Percentiles rank a stretch among this genome's conserved stretches.
phyloP scores from a whole-genome alignment of 2,329 filamentous ascomycete species.

The Talaromyces sp. region DNA sequence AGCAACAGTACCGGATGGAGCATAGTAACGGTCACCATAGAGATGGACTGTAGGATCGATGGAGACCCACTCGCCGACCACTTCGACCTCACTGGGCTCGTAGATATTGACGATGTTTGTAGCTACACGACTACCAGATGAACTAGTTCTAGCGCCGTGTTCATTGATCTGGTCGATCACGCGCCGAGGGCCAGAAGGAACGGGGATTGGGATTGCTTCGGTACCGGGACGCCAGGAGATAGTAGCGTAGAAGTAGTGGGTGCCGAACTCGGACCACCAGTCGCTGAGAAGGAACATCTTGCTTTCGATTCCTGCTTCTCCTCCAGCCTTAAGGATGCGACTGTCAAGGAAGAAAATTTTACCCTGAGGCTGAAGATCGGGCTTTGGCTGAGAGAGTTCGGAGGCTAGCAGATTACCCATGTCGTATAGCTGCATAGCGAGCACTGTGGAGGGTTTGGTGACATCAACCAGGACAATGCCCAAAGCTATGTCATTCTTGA shows the following conservation, averaged over 20 bases:
- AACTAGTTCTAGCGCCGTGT: background rate
- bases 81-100: constrained; percentile 26
- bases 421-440: constrained; percentile 26
- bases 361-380: constrained; percentile 21
- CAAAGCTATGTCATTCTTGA: constrained; percentile 18
- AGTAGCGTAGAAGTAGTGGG: constrained; percentile 33
- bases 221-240: constrained; percentile 27
- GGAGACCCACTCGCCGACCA: constrained; percentile 21
- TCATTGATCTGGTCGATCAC: background rate
- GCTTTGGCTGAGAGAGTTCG: constrained; percentile 6
- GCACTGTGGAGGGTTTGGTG: constrained; percentile 17
- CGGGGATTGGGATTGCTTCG: background rate
- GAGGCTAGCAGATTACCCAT: constrained; percentile 22
- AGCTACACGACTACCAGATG: background rate
- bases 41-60: constrained; percentile 18
- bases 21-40: constrained; percentile 13
- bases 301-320: constrained; percentile 19
- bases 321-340: constrained; percentile 22
- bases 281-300: constrained; percentile 24
- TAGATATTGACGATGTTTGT: constrained; percentile 27
- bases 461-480: constrained; percentile 31
- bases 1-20: background rate
- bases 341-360: constrained; percentile 35
- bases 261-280: constrained; percentile 30
- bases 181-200: background rate